Percentiles rank a stretch among this genome's conserved stretches.
Conservation (phyloP, 495 filamentous ascomycete species). For the Penicillium cosmopolitanum region DNA sequence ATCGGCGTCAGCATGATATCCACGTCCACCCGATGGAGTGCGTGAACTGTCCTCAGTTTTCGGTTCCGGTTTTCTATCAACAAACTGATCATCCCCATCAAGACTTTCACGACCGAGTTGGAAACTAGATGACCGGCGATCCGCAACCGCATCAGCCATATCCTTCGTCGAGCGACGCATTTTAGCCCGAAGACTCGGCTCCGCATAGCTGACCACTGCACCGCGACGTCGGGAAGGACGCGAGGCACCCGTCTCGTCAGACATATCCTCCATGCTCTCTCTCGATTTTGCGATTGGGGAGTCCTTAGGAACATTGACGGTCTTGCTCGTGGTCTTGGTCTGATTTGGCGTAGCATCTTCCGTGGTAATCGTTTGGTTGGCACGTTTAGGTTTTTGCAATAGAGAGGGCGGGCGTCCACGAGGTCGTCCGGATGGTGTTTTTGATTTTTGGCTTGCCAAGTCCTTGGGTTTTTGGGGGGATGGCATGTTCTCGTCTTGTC, state of each 20-base stretch:
- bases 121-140: slow-evolving; percentile 40
- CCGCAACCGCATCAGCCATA: slow-evolving; percentile 69
- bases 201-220: slow-evolving; percentile 76
- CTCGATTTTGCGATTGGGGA: slow-evolving; percentile 12
- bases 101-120: slow-evolving; percentile 24
- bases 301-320: slow-evolving; percentile 9
- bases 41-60: too few relatives aligned
- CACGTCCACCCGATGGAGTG: too few relatives aligned
- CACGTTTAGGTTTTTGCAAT: slow-evolving; percentile 23
- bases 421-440: slow-evolving; percentile 9
- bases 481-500: slow-evolving; percentile 18
- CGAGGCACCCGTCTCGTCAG: slow-evolving; percentile 38
- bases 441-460: slow-evolving; percentile 11
- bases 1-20: too few relatives aligned
- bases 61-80: not conserved
- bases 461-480: slow-evolving; percentile 25
- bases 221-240: slow-evolving; percentile 67
- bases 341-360: slow-evolving; percentile 17
- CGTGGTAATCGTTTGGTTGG: slow-evolving; percentile 10
- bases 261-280: slow-evolving; percentile 14
- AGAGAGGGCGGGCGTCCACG: slow-evolving; percentile 8
- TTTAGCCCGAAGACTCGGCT: slow-evolving; percentile 83
- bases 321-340: not conserved
- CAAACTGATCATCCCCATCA: slow-evolving; percentile 3
- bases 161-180: slow-evolving; percentile 83